Evolutionary conservation across 2,329 filamentous ascomycete genomes (phyloP).

Genomic region (Hortaea werneckii): DNA sequence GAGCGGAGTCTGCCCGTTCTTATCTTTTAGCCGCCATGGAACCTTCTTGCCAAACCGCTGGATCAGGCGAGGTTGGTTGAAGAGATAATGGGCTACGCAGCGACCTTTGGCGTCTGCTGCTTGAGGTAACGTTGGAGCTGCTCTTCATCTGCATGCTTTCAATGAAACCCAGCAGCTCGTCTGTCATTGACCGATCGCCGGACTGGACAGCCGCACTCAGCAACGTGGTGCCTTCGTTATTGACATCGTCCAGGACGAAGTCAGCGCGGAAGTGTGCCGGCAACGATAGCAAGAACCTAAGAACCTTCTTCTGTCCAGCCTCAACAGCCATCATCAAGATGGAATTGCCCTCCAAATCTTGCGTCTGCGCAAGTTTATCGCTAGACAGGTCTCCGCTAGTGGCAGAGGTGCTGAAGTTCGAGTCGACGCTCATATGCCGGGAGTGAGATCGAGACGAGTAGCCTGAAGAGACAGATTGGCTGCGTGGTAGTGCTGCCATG

Average conservation of each 20-base stretch:
- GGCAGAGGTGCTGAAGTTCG: constrained; percentile 42
- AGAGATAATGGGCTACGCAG: constrained; percentile 90
- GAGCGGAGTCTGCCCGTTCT: constrained; percentile 93
- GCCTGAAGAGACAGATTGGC: constrained; percentile 76
- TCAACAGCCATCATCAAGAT: constrained; percentile 51
- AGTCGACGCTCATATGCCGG: constrained; percentile 65
- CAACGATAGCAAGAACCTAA: constrained; percentile 71
- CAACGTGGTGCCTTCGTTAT: constrained; percentile 81
- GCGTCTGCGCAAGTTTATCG: constrained; percentile 63
- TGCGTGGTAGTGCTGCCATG: constrained; percentile 65
- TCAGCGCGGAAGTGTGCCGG: constrained; percentile 63
- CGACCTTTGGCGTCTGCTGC: constrained; percentile 70
- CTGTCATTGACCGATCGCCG: constrained; percentile 63
- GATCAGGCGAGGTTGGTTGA: constrained; percentile 78
- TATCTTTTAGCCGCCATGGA: constrained; percentile 84
- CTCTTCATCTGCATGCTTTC: constrained; percentile 44
- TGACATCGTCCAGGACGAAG: constrained; percentile 69
- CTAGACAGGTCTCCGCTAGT: constrained; percentile 82
- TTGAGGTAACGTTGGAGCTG: constrained; percentile 59
- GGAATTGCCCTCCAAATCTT: constrained; percentile 64
- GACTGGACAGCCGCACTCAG: constrained; percentile 85
- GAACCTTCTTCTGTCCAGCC: constrained; percentile 55
- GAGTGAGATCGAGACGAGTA: constrained; percentile 64
- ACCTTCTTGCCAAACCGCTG: constrained; percentile 63
- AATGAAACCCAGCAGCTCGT: constrained; percentile 64